A percentile compares a stretch with the other conserved stretches of the same genome.
Evolutionary conservation across 345 rosid species (phyloP).

Genomic region (Euphorbia lathyris): DNA sequence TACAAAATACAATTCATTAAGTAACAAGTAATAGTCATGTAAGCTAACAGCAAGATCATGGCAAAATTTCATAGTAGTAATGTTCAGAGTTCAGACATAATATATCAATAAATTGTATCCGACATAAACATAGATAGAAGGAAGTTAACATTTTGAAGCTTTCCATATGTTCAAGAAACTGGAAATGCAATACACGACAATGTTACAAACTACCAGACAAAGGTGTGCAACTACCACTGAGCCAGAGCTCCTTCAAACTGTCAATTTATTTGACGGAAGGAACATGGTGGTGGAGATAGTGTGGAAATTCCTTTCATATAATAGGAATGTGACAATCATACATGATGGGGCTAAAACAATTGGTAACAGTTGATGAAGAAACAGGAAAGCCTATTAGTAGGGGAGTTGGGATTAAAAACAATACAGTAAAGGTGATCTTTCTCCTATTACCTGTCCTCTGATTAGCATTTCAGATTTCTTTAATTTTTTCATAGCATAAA

Average conservation of each 20-base stretch:
- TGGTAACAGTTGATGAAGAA: background rate
- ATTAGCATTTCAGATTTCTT: slow-evolving; percentile 97
- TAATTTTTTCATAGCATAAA: slow-evolving; percentile 98
- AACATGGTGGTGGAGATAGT: background rate
- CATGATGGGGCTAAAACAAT: background rate
- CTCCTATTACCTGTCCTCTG: slow-evolving; percentile 81
- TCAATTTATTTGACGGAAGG: background rate
- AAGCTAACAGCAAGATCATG: background rate
- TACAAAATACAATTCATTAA: background rate
- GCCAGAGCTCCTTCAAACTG: background rate
- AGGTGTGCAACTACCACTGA: background rate
- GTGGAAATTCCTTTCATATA: background rate
- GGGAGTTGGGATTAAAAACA: slow-evolving; percentile 6
- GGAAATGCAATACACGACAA: background rate
- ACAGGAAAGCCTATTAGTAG: background rate
- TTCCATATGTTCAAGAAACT: background rate
- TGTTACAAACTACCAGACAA: background rate
- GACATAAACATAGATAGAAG: background rate
- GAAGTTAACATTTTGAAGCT: background rate
- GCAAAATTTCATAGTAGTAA: background rate
- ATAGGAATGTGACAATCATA: slow-evolving; percentile 3
- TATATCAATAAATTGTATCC: background rate
- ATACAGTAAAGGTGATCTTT: slow-evolving; percentile 8
- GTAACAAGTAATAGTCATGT: background rate
- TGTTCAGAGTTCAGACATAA: background rate